A percentile compares a stretch with the other conserved stretches of the same genome.
phyloP scores from a whole-genome alignment of 371 early-diverging fungal species.

The Syncephalastrum racemosum region DNA sequence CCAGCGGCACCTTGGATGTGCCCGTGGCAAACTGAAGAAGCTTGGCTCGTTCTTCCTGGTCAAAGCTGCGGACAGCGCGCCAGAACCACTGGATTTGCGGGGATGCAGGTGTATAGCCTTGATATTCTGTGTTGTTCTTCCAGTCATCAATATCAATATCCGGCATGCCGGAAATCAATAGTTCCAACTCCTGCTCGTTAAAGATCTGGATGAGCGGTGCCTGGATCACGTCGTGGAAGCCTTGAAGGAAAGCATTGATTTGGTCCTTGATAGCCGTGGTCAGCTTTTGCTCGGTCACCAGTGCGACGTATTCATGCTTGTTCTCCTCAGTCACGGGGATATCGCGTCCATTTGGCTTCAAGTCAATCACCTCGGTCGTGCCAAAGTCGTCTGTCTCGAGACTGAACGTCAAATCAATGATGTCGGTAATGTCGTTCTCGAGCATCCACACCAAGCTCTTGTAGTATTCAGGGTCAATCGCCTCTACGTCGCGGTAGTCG shows the following conservation, averaged over 20 bases:
- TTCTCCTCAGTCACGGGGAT: constrained; percentile 95
- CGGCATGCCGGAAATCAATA: constrained; percentile 97
- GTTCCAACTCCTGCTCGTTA: constrained; percentile 98
- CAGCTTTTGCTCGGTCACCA: constrained; percentile 89
- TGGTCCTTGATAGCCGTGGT: constrained; percentile 90
- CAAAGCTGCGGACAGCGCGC: constrained; percentile 97
- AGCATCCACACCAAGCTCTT: constrained; percentile 98
- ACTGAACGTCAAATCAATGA: constrained; percentile 94
- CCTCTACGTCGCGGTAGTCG: constrained; percentile 96
- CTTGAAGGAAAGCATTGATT: constrained; percentile 90
- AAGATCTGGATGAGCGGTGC: constrained; percentile 89
- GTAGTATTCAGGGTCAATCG: constrained; percentile 96
- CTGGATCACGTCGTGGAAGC: constrained; percentile 97
- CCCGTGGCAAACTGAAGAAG: constrained; percentile 98
- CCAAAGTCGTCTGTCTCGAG: constrained; percentile 96
- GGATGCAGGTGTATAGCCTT: constrained; percentile 82
- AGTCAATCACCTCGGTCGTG: constrained; percentile 77
- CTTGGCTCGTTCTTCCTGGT: constrained; percentile 97
- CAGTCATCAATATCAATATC: constrained; percentile 99
- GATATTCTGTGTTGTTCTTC: constrained; percentile 97
- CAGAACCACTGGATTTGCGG: constrained; percentile 99
- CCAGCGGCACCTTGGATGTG: constrained; percentile 97
- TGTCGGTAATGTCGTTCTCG: constrained; percentile 94
- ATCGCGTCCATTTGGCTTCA: constrained; percentile 89
- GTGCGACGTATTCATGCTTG: constrained; percentile 95